Percentiles rank a stretch among this genome's conserved stretches.
Evolutionary conservation across 345 rosid species (phyloP).

Genomic region (Aethionema arabicum): DNA sequence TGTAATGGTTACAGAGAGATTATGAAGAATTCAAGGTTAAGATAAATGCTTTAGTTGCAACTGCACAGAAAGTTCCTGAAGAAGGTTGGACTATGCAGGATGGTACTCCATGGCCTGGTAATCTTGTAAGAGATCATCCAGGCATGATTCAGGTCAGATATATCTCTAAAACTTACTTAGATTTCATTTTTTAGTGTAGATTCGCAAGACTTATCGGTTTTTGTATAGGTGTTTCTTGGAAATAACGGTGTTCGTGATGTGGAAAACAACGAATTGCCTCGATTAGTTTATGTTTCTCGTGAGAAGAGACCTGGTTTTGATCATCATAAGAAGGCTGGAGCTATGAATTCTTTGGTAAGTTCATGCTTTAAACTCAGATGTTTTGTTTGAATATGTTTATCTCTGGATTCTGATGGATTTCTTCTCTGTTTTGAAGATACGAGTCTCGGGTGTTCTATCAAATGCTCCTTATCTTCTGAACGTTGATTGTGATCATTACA

Average conservation of each 20-base stretch:
- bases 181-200: slow-evolving; percentile 10
- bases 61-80: slow-evolving; percentile 88
- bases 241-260: slow-evolving; percentile 66
- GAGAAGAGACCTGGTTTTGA: slow-evolving; percentile 95
- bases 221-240: slow-evolving; percentile 76
- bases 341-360: slow-evolving; percentile 84
- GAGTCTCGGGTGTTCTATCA: slow-evolving; percentile 69
- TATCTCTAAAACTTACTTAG: slow-evolving; percentile 14
- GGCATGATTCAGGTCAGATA: slow-evolving; percentile 87
- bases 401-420: neutral
- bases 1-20: slow-evolving; percentile 54
- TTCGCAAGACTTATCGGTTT: slow-evolving; percentile 14
- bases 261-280: slow-evolving; percentile 77
- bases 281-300: slow-evolving; percentile 81
- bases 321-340: slow-evolving; percentile 95
- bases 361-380: neutral
- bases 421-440: slow-evolving; percentile 44
- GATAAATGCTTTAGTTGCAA: slow-evolving; percentile 74
- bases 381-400: neutral
- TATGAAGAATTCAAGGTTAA: slow-evolving; percentile 83
- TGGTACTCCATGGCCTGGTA: slow-evolving; percentile 94
- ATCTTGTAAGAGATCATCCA: slow-evolving; percentile 86
- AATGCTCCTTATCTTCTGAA: slow-evolving; percentile 80
- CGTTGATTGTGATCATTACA: slow-evolving; percentile 85
- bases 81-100: slow-evolving; percentile 99